These are phyloP conservation scores for Aspergillus vadensis DNA, from an alignment of 2,329 filamentous ascomycete genomes.

Conservation along the genomic window DNA sequence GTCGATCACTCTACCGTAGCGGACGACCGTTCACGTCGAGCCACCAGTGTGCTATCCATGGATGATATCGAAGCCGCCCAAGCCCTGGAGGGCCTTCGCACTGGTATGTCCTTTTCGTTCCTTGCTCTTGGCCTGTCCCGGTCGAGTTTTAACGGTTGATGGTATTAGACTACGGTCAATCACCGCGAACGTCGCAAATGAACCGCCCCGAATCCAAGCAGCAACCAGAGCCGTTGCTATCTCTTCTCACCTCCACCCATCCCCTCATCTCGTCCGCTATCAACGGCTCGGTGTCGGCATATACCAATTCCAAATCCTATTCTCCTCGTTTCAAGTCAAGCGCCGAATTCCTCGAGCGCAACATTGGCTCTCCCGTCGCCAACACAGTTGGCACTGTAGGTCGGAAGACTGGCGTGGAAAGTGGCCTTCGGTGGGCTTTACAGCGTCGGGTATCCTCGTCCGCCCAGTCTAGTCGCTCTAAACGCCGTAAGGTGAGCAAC, in stretches of 20 bases:
- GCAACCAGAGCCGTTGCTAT: constrained; percentile 76
- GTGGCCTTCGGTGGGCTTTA: constrained; percentile 81
- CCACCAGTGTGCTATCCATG: constrained; percentile 50
- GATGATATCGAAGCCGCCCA: constrained; percentile 66
- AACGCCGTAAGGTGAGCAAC: constrained; percentile 48
- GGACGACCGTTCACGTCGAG: constrained; percentile 46
- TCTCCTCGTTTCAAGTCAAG: constrained; percentile 86
- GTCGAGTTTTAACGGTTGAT: not conserved
- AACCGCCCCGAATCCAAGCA: constrained; percentile 43
- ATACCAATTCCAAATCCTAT: constrained; percentile 85
- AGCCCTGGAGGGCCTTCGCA: constrained; percentile 72
- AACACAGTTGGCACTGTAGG: constrained; percentile 84
- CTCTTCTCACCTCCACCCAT: constrained; percentile 83
- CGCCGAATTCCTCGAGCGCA: constrained; percentile 87
- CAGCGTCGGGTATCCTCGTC: constrained; percentile 43
- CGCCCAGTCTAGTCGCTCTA: constrained; percentile 38
- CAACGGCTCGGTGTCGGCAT: constrained; percentile 79
- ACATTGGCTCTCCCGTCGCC: constrained; percentile 76
- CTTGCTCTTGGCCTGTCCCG: not conserved
- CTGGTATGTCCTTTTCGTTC: constrained; percentile 55
- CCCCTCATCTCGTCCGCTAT: constrained; percentile 84
- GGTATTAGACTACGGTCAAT: constrained; percentile 64
- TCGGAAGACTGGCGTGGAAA: constrained; percentile 83
- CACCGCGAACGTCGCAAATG: constrained; percentile 53
- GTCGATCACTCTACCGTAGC: constrained; percentile 37